These are phyloP conservation scores for Ganoderma leucocontextum DNA, from an alignment of 1,284 basidiomycete species.

Conservation along the genomic window DNA sequence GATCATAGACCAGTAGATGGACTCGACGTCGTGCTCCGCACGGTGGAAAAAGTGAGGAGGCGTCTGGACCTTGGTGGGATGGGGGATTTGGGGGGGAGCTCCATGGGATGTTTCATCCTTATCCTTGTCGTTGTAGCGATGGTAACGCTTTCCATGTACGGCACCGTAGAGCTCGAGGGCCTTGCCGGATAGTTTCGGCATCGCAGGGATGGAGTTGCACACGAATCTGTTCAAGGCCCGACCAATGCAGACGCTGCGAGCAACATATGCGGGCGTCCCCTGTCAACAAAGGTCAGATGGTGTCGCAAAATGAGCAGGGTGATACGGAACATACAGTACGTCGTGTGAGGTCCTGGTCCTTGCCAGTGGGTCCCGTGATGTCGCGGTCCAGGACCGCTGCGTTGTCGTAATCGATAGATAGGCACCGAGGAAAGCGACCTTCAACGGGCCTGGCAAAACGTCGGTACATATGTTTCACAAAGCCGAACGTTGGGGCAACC, in stretches of 20 bases:
- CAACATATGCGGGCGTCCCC: slow-evolving; percentile 3
- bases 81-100: not conserved
- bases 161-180: not conserved
- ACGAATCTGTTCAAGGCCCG: too few relatives aligned
- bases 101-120: not conserved
- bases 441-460: not conserved
- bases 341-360: not conserved
- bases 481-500: not conserved
- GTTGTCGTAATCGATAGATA: slow-evolving; percentile 2
- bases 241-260: not conserved
- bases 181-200: not conserved
- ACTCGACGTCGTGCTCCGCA: slow-evolving; percentile 10
- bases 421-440: not conserved
- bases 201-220: not conserved
- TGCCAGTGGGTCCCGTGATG: not conserved
- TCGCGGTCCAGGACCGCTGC: not conserved
- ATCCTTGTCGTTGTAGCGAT: not conserved
- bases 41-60: not conserved
- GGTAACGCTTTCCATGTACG: not conserved
- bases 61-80: not conserved
- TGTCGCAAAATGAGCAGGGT: not conserved
- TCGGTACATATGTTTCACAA: not conserved
- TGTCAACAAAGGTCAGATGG: not conserved
- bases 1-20: slow-evolving; percentile 2
- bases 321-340: not conserved